Conservation (phyloP, 208 protist species). For the Kentomonas sorsogonicus region DNA sequence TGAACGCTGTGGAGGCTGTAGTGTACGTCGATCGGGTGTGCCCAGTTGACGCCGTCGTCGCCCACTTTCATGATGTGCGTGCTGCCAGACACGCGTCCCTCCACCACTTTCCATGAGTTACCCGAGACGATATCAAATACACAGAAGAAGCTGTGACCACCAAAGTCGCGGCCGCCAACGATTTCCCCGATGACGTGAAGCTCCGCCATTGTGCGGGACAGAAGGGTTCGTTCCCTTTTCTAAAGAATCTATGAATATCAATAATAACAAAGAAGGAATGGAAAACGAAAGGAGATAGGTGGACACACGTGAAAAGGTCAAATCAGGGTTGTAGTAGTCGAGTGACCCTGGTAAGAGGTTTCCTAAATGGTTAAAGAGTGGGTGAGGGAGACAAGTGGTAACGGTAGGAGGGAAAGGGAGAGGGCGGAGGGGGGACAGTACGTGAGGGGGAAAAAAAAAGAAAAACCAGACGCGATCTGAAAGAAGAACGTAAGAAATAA, state of each 20-base stretch:
- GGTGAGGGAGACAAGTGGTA: not conserved
- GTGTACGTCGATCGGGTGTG: slow-evolving; percentile 82
- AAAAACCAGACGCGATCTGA: too few relatives aligned
- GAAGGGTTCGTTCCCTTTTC: not conserved
- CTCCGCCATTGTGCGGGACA: slow-evolving; percentile 45
- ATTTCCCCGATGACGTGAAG: slow-evolving; percentile 86
- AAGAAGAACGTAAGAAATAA: slow-evolving; percentile 10
- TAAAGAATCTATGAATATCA: not conserved
- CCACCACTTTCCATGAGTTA: slow-evolving; percentile 62
- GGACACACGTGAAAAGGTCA: not conserved
- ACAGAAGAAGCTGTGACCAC: slow-evolving; percentile 65
- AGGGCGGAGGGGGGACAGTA: not conserved
- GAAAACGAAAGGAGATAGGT: not conserved
- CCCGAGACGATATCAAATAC: slow-evolving; percentile 74
- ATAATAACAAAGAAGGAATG: not conserved
- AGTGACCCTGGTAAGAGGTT: too few relatives aligned
- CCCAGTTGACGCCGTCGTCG: slow-evolving; percentile 53
- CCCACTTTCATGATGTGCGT: slow-evolving; percentile 76
- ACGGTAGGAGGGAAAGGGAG: not conserved
- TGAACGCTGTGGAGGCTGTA: slow-evolving; percentile 67
- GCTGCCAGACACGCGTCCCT: slow-evolving; percentile 65
- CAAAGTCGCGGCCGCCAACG: slow-evolving; percentile 54
- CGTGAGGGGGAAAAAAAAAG: slow-evolving; percentile 6
- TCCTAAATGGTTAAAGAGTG: too few relatives aligned
- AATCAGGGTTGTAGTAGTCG: not conserved